phyloP scores from a whole-genome alignment of 1,284 basidiomycete genomes.

The Volvariella volvacea region DNA sequence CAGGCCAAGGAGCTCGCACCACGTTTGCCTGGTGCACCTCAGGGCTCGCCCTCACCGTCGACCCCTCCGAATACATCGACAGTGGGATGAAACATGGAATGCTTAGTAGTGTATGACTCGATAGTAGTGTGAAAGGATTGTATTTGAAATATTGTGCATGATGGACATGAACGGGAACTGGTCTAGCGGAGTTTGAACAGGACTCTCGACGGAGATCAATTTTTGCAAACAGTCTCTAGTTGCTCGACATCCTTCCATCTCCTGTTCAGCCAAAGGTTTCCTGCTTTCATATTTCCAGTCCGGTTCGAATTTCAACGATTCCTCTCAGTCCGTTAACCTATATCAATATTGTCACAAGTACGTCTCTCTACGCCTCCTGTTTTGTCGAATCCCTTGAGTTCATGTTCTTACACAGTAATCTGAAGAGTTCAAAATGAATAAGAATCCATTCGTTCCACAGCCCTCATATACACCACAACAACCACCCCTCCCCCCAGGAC shows the following conservation, averaged over 20 bases:
- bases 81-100: too few relatives aligned
- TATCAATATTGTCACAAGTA: too few relatives aligned
- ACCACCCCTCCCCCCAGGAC: conserved; percentile 72
- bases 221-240: conserved; percentile 9
- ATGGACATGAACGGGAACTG: too few relatives aligned
- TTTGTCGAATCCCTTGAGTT: neutral
- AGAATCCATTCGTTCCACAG: conserved; percentile 71
- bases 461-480: conserved; percentile 62
- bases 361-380: too few relatives aligned
- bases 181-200: conserved; percentile 1
- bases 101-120: too few relatives aligned
- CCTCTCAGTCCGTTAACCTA: too few relatives aligned
- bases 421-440: conserved; percentile 46
- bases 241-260: conserved; percentile 4
- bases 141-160: too few relatives aligned
- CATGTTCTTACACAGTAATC: conserved; percentile 2
- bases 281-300: conserved; percentile 3
- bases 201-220: conserved; percentile 21
- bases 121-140: too few relatives aligned
- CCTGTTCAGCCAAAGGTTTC: neutral
- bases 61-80: neutral
- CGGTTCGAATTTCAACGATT: too few relatives aligned
- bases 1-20: conserved; percentile 53
- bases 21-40: conserved; percentile 45
- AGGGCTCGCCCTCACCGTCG: conserved; percentile 15